phyloP scores from a whole-genome alignment of 2,329 filamentous ascomycete species.

The Exophiala sp. region DNA sequence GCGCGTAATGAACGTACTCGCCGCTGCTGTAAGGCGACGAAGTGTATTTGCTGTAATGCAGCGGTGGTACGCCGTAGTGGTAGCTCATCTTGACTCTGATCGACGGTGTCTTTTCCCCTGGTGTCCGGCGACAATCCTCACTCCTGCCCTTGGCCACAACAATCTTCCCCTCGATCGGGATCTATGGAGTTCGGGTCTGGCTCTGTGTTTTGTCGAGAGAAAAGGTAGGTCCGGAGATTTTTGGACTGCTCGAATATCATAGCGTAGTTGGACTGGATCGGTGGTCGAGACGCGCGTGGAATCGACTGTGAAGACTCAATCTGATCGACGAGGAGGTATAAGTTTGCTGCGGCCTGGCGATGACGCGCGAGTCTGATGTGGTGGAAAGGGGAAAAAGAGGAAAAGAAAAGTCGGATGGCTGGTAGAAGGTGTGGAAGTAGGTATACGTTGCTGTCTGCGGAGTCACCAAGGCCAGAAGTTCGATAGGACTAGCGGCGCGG shows the following conservation, averaged over 20 bases:
- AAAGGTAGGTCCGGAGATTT: slow-evolving; percentile 23
- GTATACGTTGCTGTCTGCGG: slow-evolving; percentile 14
- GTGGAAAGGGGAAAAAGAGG: slow-evolving; percentile 10
- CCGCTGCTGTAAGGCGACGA: slow-evolving; percentile 26
- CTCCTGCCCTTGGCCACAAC: slow-evolving; percentile 24
- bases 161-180: slow-evolving; percentile 27
- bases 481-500: slow-evolving; percentile 14
- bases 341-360: slow-evolving; percentile 11
- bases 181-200: slow-evolving; percentile 24
- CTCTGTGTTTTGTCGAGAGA: slow-evolving; percentile 19
- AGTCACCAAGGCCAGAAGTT: slow-evolving; percentile 1
- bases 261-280: slow-evolving; percentile 22
- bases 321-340: slow-evolving; percentile 3
- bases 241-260: slow-evolving; percentile 29
- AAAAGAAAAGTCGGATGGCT: slow-evolving; percentile 18
- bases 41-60: slow-evolving; percentile 30
- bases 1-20: slow-evolving; percentile 29
- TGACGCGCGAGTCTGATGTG: slow-evolving; percentile 19
- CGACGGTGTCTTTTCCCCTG: slow-evolving; percentile 4
- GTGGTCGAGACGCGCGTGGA: slow-evolving; percentile 16
- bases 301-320: slow-evolving; percentile 27
- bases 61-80: slow-evolving; percentile 28
- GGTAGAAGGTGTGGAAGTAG: slow-evolving; percentile 11
- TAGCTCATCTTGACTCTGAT: slow-evolving; percentile 25
- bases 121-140: slow-evolving; percentile 21